Conservation (phyloP, 495 filamentous ascomycete genomes). For the Neurospora pannonica region DNA sequence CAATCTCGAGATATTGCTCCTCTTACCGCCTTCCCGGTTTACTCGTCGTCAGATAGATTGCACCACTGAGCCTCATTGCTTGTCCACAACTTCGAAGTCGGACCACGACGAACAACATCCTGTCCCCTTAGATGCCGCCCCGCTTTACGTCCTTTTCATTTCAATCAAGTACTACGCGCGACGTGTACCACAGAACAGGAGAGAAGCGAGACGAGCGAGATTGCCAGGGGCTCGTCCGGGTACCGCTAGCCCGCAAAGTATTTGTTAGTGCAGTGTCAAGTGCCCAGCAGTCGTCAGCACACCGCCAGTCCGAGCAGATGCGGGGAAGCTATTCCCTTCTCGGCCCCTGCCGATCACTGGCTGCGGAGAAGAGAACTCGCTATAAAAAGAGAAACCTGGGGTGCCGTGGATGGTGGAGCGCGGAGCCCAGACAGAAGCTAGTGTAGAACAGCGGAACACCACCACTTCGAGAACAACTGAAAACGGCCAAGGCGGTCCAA, state of each 20-base stretch:
- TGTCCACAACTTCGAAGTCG: neutral
- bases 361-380: neutral
- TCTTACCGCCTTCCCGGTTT: slow-evolving; percentile 12
- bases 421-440: neutral
- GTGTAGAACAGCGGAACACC: neutral
- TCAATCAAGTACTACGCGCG: neutral
- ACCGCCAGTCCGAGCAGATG: neutral
- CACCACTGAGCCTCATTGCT: neutral
- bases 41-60: neutral
- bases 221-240: neutral
- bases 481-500: neutral
- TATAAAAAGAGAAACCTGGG: neutral
- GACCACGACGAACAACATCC: neutral
- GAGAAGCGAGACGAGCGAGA: neutral
- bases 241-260: neutral
- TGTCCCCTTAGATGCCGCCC: no score
- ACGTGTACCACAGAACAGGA: neutral
- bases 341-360: neutral
- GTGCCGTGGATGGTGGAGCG: neutral
- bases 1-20: slow-evolving; percentile 15
- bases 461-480: neutral
- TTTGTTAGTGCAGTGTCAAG: neutral
- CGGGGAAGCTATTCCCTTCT: neutral
- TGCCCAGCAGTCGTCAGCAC: neutral
- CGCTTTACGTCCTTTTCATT: neutral